Conservation (phyloP, 2,329 filamentous ascomycete genomes). For the Gnomoniopsis sp. region DNA sequence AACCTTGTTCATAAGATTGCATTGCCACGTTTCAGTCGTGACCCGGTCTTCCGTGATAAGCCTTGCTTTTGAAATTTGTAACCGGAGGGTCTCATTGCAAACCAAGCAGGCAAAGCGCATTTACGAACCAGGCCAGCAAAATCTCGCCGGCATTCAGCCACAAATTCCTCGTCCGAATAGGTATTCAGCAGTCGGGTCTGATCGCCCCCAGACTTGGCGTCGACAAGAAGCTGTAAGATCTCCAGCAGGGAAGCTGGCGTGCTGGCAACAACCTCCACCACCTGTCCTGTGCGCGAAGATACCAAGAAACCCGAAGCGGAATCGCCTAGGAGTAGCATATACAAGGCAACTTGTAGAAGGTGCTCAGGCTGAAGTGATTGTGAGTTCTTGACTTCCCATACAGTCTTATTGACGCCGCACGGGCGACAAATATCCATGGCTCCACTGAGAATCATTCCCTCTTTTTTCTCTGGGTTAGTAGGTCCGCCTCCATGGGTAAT, state of each 20-base stretch:
- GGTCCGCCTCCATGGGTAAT: constrained; percentile 14
- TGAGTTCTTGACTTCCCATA: constrained; percentile 16
- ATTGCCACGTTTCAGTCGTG: neutral
- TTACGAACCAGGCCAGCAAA: constrained; percentile 3
- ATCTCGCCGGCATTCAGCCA: constrained; percentile 6
- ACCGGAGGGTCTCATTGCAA: constrained; percentile 11
- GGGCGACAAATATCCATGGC: constrained; percentile 13
- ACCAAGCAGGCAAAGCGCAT: constrained; percentile 11
- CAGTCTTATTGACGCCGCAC: constrained; percentile 1
- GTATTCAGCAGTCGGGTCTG: constrained; percentile 15
- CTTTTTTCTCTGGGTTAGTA: constrained; percentile 3
- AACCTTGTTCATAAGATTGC: neutral
- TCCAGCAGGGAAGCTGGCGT: constrained; percentile 1
- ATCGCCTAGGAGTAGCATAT: constrained; percentile 10
- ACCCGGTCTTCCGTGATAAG: neutral
- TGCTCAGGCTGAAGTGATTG: constrained; percentile 12
- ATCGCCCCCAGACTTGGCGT: constrained; percentile 14
- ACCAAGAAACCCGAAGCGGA: constrained; percentile 6
- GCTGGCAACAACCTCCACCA: constrained; percentile 10
- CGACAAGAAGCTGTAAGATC: constrained; percentile 12
- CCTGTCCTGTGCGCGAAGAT: constrained; percentile 13
- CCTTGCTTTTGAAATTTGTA: neutral
- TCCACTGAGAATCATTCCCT: constrained; percentile 1
- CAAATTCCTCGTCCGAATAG: constrained; percentile 14
- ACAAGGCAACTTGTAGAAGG: constrained; percentile 11